phyloP scores from a whole-genome alignment of 768 basidiomycete species.

The Scleroderma bovista region DNA sequence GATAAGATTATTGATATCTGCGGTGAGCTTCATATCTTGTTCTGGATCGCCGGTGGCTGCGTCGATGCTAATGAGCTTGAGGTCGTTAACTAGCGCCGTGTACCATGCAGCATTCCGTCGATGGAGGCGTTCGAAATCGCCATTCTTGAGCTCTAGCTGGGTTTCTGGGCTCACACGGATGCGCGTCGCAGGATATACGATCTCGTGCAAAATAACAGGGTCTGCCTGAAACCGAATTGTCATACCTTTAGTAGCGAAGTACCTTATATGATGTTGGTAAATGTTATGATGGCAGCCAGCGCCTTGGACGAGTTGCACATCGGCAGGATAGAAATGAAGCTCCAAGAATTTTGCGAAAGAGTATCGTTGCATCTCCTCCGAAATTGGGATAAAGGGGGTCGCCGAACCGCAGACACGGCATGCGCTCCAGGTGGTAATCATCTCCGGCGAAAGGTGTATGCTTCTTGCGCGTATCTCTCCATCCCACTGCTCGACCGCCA shows the following conservation, averaged over 20 bases:
- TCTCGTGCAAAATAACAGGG: conserved; percentile 74
- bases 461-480: conserved; percentile 61
- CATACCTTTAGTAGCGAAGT: conserved; percentile 80
- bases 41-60: conserved; percentile 76
- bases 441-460: conserved; percentile 58
- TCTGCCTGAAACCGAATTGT: conserved; percentile 87
- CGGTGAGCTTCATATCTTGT: conserved; percentile 54
- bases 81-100: conserved; percentile 65
- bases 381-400: conserved; percentile 84
- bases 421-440: conserved; percentile 87
- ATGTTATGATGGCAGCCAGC: conserved; percentile 94
- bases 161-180: conserved; percentile 84
- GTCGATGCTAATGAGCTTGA: conserved; percentile 72
- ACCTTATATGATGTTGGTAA: conserved; percentile 88
- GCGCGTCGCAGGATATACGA: conserved; percentile 83
- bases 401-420: conserved; percentile 76
- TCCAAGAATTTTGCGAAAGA: conserved; percentile 97
- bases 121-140: conserved; percentile 78
- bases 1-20: conserved; percentile 63
- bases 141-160: conserved; percentile 85
- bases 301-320: conserved; percentile 78
- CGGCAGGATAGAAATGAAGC: conserved; percentile 90
- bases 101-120: conserved; percentile 72
- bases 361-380: conserved; percentile 88
- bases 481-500: conserved; percentile 88